phyloP scores from a whole-genome alignment of 2,329 filamentous ascomycete genomes.

The Rugonectria rugulosa region DNA sequence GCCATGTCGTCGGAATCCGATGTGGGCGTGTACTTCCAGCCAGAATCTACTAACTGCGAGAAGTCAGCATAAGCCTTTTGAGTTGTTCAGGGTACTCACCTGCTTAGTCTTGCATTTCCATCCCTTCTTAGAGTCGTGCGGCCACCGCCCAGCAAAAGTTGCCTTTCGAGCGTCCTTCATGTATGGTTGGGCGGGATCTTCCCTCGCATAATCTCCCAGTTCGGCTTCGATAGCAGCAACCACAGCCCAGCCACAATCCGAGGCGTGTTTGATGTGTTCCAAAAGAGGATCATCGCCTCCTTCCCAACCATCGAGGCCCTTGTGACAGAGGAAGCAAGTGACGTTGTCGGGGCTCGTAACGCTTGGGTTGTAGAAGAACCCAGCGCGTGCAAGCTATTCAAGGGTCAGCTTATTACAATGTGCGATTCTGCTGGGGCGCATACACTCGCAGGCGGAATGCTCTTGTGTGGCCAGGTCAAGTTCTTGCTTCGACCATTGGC shows the following conservation, averaged over 20 bases:
- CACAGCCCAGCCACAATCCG: conserved; percentile 87
- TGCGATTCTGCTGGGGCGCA: conserved; percentile 19
- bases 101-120: conserved; percentile 92
- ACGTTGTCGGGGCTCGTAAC: conserved; percentile 84
- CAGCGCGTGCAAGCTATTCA: conserved; percentile 81
- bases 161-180: conserved; percentile 80
- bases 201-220: conserved; percentile 67
- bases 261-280: conserved; percentile 86
- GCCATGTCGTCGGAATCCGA: conserved; percentile 86
- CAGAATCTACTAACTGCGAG: conserved; percentile 80
- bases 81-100: conserved; percentile 54
- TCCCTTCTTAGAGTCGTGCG: conserved; percentile 84
- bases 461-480: conserved; percentile 78
- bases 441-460: conserved; percentile 44
- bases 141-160: conserved; percentile 88
- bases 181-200: conserved; percentile 75
- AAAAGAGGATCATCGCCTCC: conserved; percentile 80
- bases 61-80: background rate
- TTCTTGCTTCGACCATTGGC: conserved; percentile 62
- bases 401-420: conserved; percentile 30
- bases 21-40: conserved; percentile 92
- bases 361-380: conserved; percentile 87
- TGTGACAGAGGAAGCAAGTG: conserved; percentile 85
- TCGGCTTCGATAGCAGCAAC: conserved; percentile 69
- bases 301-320: conserved; percentile 92